Evolutionary conservation across 164 flowering plant genomes (phyloP).

Genomic region (Umbellularia californica): DNA sequence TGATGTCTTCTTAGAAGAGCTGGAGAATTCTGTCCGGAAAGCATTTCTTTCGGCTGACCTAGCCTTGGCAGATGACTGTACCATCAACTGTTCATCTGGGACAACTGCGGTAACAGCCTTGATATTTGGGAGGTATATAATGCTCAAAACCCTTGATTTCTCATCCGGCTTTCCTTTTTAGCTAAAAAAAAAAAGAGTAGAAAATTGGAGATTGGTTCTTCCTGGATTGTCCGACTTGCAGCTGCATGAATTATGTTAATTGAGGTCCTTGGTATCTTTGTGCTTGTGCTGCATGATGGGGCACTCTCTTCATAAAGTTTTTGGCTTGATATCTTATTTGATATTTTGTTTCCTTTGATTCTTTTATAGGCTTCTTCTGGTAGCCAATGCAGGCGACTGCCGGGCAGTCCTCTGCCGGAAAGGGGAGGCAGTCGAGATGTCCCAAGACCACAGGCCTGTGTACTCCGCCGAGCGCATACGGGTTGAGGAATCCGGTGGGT

Average conservation of each 20-base stretch:
- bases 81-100: constrained; percentile 65
- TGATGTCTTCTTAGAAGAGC: constrained; percentile 41
- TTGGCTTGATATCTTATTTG: background rate
- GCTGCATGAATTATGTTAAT: background rate
- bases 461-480: constrained; percentile 48
- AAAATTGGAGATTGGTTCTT: background rate
- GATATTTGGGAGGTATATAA: constrained; percentile 63
- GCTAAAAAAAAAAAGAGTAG: background rate
- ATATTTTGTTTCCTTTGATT: background rate
- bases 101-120: constrained; percentile 84
- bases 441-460: constrained; percentile 74
- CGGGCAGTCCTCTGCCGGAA: constrained; percentile 84
- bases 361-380: constrained; percentile 53
- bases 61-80: constrained; percentile 69
- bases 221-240: background rate
- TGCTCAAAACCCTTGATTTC: background rate
- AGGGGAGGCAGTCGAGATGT: constrained; percentile 76
- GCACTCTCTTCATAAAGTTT: background rate
- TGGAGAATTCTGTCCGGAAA: constrained; percentile 50
- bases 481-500: constrained; percentile 62
- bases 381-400: constrained; percentile 93
- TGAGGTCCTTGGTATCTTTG: background rate
- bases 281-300: background rate
- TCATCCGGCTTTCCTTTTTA: too few relatives aligned
- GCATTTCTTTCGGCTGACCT: constrained; percentile 70